A percentile compares a stretch with the other conserved stretches of the same genome.
Conservation (phyloP, 805 yeast species). For the Ogataea parapolymorpha region DNA sequence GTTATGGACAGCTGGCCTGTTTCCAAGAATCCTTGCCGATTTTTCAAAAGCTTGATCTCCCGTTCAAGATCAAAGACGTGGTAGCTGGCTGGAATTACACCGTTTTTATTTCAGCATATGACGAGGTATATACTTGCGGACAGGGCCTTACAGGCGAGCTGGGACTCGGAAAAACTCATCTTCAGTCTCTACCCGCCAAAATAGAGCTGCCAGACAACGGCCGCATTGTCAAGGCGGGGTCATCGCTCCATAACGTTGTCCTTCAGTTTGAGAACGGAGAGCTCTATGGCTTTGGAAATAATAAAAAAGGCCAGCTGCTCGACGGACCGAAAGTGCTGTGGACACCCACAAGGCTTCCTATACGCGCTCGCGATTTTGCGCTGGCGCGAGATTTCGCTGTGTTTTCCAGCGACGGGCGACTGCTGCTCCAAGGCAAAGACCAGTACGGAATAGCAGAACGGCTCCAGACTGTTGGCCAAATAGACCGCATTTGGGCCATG, state of each 20-base stretch:
- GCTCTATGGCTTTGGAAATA: constrained; percentile 66
- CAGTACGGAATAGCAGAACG: constrained; percentile 19
- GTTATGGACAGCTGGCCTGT: constrained; percentile 19
- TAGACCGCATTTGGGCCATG: constrained; percentile 46
- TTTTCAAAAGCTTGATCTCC: constrained; percentile 9
- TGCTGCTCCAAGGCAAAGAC: constrained; percentile 33
- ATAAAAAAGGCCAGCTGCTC: constrained; percentile 57
- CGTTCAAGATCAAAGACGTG: constrained; percentile 41
- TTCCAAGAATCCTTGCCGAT: constrained; percentile 3
- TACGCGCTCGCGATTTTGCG: constrained; percentile 20
- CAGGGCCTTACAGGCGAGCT: constrained; percentile 71
- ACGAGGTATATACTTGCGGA: constrained; percentile 54
- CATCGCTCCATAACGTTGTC: constrained; percentile 48
- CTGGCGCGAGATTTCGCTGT: constrained; percentile 63
- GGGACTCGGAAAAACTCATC: constrained; percentile 43
- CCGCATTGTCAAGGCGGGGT: constrained; percentile 17
- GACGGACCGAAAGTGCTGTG: constrained; percentile 23
- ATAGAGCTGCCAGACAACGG: constrained; percentile 7
- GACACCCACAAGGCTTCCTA: constrained; percentile 21
- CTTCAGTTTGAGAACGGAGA: constrained; percentile 38
- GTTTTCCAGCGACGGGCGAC: constrained; percentile 21
- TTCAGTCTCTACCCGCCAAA: background rate
- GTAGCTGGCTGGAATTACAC: constrained; percentile 83
- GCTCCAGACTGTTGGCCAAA: constrained; percentile 1
- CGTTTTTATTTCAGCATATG: constrained; percentile 41